These are phyloP conservation scores for Cerrena zonata DNA, from an alignment of 1,284 basidiomycete species.

Conservation along the genomic window DNA sequence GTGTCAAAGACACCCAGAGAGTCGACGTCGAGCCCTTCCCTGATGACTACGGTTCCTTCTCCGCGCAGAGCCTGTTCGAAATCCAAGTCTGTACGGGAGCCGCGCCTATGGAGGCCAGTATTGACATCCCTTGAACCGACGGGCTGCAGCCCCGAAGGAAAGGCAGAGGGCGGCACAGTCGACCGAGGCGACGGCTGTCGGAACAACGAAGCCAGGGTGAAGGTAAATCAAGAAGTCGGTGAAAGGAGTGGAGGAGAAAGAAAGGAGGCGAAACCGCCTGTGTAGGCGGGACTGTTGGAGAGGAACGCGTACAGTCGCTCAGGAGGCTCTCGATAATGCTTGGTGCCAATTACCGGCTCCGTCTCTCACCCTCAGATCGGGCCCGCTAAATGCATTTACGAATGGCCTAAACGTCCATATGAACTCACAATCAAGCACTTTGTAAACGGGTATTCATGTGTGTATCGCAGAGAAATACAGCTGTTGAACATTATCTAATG, in stretches of 20 bases:
- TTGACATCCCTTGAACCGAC: slow-evolving; percentile 45
- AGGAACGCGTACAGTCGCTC: not conserved
- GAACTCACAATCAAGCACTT: too few relatives aligned
- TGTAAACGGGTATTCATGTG: not conserved
- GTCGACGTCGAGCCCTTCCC: slow-evolving; percentile 64
- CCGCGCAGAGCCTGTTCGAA: slow-evolving; percentile 69
- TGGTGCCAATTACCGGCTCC: not conserved
- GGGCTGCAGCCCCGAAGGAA: slow-evolving; percentile 48
- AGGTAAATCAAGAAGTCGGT: slow-evolving; percentile 4
- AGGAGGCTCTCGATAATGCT: not conserved
- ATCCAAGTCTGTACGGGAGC: slow-evolving; percentile 68
- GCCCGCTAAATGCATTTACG: too few relatives aligned
- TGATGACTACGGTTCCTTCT: slow-evolving; percentile 60
- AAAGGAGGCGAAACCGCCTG: not conserved
- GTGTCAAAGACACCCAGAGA: slow-evolving; percentile 48
- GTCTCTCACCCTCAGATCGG: too few relatives aligned
- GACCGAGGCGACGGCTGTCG: slow-evolving; percentile 39
- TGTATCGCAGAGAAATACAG: not conserved
- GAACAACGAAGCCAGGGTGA: slow-evolving; percentile 31
- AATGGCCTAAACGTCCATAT: too few relatives aligned
- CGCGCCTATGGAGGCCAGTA: slow-evolving; percentile 30
- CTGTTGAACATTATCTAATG: slow-evolving; percentile 1
- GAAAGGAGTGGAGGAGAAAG: slow-evolving; percentile 4
- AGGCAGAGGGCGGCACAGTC: slow-evolving; percentile 44
- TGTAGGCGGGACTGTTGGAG: not conserved